These are phyloP conservation scores for Daldinia bambusicola DNA, from an alignment of 495 filamentous ascomycete species.

Conservation along the genomic window DNA sequence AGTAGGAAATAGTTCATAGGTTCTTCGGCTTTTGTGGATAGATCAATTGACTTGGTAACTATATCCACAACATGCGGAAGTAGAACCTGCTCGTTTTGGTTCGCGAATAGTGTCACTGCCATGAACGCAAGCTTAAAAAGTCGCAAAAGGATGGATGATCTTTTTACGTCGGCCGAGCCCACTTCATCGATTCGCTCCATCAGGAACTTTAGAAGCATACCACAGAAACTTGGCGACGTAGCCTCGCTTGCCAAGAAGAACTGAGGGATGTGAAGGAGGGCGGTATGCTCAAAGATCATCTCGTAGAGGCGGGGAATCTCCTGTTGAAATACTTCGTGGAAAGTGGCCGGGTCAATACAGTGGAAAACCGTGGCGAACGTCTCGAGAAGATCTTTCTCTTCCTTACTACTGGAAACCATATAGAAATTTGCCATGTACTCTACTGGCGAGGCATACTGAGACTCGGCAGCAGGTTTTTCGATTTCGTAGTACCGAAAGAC, in stretches of 20 bases:
- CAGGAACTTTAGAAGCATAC: conserved; percentile 95
- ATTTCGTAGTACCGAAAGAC: conserved; percentile 97
- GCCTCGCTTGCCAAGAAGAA: conserved; percentile 98
- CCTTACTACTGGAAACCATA: conserved; percentile 88
- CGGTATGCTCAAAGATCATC: conserved; percentile 97
- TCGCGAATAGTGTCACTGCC: conserved; percentile 95
- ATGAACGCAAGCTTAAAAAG: conserved; percentile 99
- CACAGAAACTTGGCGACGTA: conserved; percentile 95
- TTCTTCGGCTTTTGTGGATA: conserved; percentile 94
- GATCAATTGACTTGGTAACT: conserved; percentile 92
- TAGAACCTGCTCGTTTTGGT: conserved; percentile 93
- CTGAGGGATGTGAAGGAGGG: conserved; percentile 92
- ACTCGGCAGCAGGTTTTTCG: conserved; percentile 79
- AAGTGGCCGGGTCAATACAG: conserved; percentile 97
- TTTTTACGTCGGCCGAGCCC: conserved; percentile 87
- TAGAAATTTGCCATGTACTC: conserved; percentile 94
- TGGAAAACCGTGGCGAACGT: conserved; percentile 99
- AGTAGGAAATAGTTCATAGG: conserved; percentile 99
- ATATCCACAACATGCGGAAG: conserved; percentile 96
- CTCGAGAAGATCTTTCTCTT: conserved; percentile 97
- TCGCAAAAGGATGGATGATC: conserved; percentile 88
- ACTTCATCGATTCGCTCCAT: conserved; percentile 97
- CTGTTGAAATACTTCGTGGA: conserved; percentile 97
- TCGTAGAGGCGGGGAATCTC: conserved; percentile 97
- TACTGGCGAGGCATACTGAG: conserved; percentile 78